Evolutionary conservation across 2,329 filamentous ascomycete genomes (phyloP).

Genomic region (Aspergillus glaucus): DNA sequence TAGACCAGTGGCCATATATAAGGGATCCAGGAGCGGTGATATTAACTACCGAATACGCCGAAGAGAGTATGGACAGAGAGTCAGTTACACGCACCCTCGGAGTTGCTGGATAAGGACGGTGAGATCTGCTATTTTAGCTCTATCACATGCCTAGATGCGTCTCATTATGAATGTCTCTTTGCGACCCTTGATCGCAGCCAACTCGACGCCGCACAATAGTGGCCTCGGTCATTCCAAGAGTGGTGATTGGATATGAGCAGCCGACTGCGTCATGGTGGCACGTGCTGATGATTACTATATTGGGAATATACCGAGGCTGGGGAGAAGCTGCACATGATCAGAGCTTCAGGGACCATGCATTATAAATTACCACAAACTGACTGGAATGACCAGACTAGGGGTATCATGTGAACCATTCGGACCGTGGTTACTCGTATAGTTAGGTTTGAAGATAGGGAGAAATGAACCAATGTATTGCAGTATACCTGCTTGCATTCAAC

Average conservation of each 20-base stretch:
- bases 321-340: neutral
- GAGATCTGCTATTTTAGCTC: too few species aligned
- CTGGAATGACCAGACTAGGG: neutral
- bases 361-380: neutral
- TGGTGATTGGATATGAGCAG: conserved; percentile 12
- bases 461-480: conserved; percentile 1
- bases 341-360: neutral
- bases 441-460: neutral
- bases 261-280: conserved; percentile 10
- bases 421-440: too few species aligned
- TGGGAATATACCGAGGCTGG: conserved; percentile 17
- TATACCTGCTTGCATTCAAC: conserved; percentile 10
- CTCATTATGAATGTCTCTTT: too few species aligned
- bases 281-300: neutral
- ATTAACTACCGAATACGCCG: too few species aligned
- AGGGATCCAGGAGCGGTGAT: neutral
- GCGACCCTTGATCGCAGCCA: neutral
- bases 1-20: conserved; percentile 2
- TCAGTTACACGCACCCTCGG: too few species aligned
- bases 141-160: too few species aligned
- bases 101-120: too few species aligned
- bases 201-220: neutral
- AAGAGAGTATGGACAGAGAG: too few species aligned
- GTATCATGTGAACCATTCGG: neutral
- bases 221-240: neutral